Evolutionary conservation across 1,284 basidiomycete genomes (phyloP).

Genomic region (Taiwanofungus camphoratus): DNA sequence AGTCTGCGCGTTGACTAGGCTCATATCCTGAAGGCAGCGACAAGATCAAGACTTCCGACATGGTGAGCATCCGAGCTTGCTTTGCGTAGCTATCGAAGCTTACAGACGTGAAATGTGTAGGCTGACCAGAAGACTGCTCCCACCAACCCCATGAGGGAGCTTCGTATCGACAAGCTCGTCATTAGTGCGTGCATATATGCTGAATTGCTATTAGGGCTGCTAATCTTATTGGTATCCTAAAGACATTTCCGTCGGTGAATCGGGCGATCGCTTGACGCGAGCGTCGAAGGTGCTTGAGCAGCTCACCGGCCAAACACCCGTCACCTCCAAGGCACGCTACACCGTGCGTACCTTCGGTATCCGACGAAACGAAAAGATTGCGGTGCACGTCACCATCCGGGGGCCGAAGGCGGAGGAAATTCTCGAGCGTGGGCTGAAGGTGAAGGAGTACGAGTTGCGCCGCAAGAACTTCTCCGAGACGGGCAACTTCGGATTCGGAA

Average conservation of each 20-base stretch:
- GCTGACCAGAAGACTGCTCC: conserved; percentile 87
- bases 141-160: conserved; percentile 93
- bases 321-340: conserved; percentile 99
- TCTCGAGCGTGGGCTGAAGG: conserved; percentile 97
- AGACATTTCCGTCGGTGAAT: conserved; percentile 99
- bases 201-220: no score
- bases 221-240: no score
- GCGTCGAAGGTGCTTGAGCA: conserved; percentile 99
- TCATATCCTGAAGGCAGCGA: no score
- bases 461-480: conserved; percentile 95
- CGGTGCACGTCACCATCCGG: conserved; percentile 98
- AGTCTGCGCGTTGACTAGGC: no score
- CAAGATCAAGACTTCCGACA: no score
- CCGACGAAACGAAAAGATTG: conserved; percentile 99
- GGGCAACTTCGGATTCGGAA: conserved; percentile 98
- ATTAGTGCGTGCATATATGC: conserved; percentile 87
- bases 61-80: no score
- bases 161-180: conserved; percentile 98
- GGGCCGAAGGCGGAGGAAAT: conserved; percentile 99
- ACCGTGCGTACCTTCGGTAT: conserved; percentile 99
- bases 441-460: conserved; percentile 98
- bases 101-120: no score
- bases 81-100: no score
- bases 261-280: conserved; percentile 98
- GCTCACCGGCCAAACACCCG: conserved; percentile 98